These are phyloP conservation scores for Malassezia vespertilionis DNA, from an alignment of 1,284 basidiomycete species.

Conservation along the genomic window DNA sequence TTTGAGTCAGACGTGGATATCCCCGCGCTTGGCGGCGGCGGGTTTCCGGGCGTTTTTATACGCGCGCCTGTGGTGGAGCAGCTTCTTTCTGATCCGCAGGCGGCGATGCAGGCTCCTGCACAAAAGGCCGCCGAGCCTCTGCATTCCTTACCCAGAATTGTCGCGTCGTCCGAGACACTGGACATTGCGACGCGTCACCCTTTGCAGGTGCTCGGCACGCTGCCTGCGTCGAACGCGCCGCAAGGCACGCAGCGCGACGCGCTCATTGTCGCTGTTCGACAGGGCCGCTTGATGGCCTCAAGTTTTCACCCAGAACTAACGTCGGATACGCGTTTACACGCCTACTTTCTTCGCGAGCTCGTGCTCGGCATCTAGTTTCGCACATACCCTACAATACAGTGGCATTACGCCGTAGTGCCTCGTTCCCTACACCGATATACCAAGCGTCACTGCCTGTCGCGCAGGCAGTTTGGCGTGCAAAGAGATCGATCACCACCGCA, in stretches of 20 bases:
- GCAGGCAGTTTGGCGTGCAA: slow-evolving; percentile 37
- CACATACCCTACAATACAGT: slow-evolving; percentile 2
- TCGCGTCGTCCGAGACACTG: background rate
- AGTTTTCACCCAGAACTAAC: slow-evolving; percentile 93
- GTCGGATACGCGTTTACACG: slow-evolving; percentile 73
- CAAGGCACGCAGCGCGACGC: slow-evolving; percentile 14
- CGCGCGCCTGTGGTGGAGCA: slow-evolving; percentile 64
- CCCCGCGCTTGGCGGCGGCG: slow-evolving; percentile 56
- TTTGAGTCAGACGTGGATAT: slow-evolving; percentile 71
- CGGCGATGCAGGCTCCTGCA: slow-evolving; percentile 7
- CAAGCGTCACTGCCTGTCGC: slow-evolving; percentile 31
- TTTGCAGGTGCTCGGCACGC: slow-evolving; percentile 59
- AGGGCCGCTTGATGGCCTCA: slow-evolving; percentile 73
- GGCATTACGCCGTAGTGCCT: slow-evolving; percentile 54
- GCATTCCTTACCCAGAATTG: background rate
- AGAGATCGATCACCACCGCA: slow-evolving; percentile 32
- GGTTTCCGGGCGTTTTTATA: slow-evolving; percentile 84
- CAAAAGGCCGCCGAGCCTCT: slow-evolving; percentile 6
- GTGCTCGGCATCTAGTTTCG: background rate
- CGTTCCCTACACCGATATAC: slow-evolving; percentile 54
- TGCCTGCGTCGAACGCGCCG: slow-evolving; percentile 51
- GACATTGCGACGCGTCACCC: slow-evolving; percentile 40
- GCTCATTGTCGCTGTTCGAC: slow-evolving; percentile 73
- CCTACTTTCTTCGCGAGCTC: slow-evolving; percentile 58
- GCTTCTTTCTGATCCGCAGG: slow-evolving; percentile 18